phyloP scores from a whole-genome alignment of 2,329 filamentous ascomycete genomes.

The Trichoderma atroviride region DNA sequence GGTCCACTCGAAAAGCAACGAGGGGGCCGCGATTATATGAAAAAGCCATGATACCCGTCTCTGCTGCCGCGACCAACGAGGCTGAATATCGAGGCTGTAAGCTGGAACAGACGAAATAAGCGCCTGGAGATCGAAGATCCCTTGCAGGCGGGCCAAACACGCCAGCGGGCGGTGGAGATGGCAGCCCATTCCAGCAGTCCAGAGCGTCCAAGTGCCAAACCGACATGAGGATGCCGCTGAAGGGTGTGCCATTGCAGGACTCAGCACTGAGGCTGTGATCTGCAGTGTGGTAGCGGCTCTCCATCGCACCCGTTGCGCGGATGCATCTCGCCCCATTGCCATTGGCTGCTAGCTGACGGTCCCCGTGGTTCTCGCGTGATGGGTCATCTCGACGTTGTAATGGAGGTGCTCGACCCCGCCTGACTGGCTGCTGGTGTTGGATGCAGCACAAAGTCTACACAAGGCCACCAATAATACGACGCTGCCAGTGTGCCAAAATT shows the following conservation, averaged over 20 bases:
- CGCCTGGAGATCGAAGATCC: constrained; percentile 17
- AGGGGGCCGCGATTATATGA: constrained; percentile 18
- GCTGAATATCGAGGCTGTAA: constrained; percentile 23
- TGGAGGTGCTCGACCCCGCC: constrained; percentile 1
- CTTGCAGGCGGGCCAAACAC: not conserved
- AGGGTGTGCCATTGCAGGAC: constrained; percentile 20
- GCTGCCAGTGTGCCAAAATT: constrained; percentile 13
- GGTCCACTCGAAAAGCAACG: constrained; percentile 13
- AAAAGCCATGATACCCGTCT: not conserved
- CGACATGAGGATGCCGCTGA: not conserved
- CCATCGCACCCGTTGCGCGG: not conserved
- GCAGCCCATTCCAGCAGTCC: not conserved
- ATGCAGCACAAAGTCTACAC: not conserved
- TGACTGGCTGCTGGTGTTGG: not conserved
- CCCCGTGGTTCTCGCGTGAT: constrained; percentile 10
- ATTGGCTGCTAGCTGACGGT: constrained; percentile 11
- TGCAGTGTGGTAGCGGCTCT: constrained; percentile 17
- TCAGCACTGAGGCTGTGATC: constrained; percentile 21
- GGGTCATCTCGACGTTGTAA: constrained; percentile 2
- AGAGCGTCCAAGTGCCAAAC: not conserved
- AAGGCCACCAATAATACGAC: constrained; percentile 18
- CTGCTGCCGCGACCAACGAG: not conserved
- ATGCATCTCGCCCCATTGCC: not conserved
- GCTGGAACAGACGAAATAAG: constrained; percentile 11
- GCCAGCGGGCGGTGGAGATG: constrained; percentile 5